Evolutionary conservation across 805 yeast species (phyloP).

Genomic region (Cyberlindnera nakhonratchasimensis): DNA sequence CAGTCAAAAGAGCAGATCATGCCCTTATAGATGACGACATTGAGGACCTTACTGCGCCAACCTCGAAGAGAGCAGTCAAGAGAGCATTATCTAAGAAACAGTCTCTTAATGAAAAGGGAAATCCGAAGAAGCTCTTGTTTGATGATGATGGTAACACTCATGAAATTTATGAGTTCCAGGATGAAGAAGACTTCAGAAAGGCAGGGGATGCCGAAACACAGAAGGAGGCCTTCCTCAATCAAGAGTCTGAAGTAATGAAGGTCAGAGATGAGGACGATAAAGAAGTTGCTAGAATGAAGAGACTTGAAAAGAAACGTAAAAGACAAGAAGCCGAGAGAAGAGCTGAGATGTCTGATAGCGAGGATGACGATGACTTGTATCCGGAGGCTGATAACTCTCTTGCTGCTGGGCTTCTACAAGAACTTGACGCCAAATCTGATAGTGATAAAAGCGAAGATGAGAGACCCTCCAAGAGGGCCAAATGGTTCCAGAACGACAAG

Average conservation of each 20-base stretch:
- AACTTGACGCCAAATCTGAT: slow-evolving; percentile 28
- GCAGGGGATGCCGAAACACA: slow-evolving; percentile 66
- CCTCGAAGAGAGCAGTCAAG: slow-evolving; percentile 81
- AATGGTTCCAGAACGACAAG: slow-evolving; percentile 37
- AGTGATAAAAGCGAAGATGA: slow-evolving; percentile 24
- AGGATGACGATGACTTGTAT: slow-evolving; percentile 20
- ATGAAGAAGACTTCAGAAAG: slow-evolving; percentile 79
- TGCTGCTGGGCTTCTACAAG: slow-evolving; percentile 30
- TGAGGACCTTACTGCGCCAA: slow-evolving; percentile 58
- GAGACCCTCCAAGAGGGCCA: slow-evolving; percentile 31
- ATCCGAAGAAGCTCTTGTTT: slow-evolving; percentile 75
- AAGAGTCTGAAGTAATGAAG: slow-evolving; percentile 68
- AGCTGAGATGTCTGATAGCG: slow-evolving; percentile 28
- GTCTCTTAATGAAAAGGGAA: slow-evolving; percentile 55
- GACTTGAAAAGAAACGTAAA: slow-evolving; percentile 83
- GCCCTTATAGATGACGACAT: slow-evolving; percentile 58
- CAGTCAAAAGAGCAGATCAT: slow-evolving; percentile 77
- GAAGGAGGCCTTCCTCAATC: slow-evolving; percentile 59
- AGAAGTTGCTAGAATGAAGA: slow-evolving; percentile 67
- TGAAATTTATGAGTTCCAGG: slow-evolving; percentile 85
- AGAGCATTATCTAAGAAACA: slow-evolving; percentile 84
- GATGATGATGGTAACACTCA: slow-evolving; percentile 96
- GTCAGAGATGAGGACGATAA: slow-evolving; percentile 77
- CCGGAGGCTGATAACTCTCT: slow-evolving; percentile 41
- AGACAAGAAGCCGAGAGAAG: slow-evolving; percentile 75